Evolutionary conservation across 257 asterid genomes (phyloP).

Genomic region (Solanum gandarillasii): DNA sequence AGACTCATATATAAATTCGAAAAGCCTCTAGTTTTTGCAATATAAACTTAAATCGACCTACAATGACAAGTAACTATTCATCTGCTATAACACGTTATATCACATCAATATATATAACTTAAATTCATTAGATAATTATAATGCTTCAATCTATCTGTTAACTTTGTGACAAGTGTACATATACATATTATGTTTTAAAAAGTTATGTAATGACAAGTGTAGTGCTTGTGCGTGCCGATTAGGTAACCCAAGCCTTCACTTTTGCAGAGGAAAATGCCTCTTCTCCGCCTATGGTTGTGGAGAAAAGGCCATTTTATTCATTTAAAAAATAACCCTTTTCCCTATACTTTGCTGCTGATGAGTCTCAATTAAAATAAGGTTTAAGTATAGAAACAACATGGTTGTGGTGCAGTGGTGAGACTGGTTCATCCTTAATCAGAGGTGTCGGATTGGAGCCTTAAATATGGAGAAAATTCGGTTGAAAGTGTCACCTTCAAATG

Average conservation of each 20-base stretch:
- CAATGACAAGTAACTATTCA: background rate
- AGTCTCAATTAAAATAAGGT: background rate
- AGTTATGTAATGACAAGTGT: background rate
- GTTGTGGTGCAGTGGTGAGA: too few relatives aligned
- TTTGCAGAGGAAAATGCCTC: constrained; percentile 10
- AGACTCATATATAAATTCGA: background rate
- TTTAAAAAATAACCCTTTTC: background rate
- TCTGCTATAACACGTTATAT: background rate
- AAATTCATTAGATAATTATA: background rate
- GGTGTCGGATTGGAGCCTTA: accelerated
- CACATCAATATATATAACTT: background rate
- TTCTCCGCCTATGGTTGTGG: constrained; percentile 13
- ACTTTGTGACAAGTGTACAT: constrained; percentile 10
- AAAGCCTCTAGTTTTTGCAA: background rate
- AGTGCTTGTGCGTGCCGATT: constrained; percentile 41
- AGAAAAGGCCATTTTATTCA: background rate
- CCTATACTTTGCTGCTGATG: background rate
- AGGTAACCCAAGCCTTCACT: constrained; percentile 33
- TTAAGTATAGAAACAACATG: too few relatives aligned
- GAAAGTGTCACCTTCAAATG: accelerated
- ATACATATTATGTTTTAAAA: background rate
- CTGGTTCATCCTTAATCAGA: too few relatives aligned
- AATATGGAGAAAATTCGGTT: accelerated
- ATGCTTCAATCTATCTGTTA: background rate
- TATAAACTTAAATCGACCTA: background rate